Base-by-base conservation (phyloP, 2,329 filamentous ascomycete genomes). In the Aciculosporium take region DNA sequence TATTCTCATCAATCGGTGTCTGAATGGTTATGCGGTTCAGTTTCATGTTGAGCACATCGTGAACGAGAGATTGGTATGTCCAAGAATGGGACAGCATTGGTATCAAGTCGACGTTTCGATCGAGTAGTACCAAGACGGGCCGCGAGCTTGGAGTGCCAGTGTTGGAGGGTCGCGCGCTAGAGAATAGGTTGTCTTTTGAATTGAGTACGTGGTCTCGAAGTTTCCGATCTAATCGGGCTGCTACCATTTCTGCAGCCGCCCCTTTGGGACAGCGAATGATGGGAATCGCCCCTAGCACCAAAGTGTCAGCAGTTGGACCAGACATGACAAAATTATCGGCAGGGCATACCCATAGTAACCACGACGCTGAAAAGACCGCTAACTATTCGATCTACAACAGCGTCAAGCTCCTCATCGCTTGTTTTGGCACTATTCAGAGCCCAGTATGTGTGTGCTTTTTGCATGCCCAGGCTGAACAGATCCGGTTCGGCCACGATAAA, bases 71-170 rank as follows among this genome's bases (percentile, higher is more conserved):
- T 59, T 94, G 87, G 53, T 94, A 78, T 7, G 73, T 73, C 70
- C 70, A 74, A 17, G 88, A 95, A 62, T 98, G 91, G 12, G 89
- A 95, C n/a, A 98, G 73, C 91, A 98, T 96, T 2, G 91, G 88
- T 48, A 94, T 86, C 40, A 98, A 66, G 60, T 98, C 91, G 34
- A 98, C 80, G 55, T 95, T 96, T 51, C 91, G 81, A 62, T 98
- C 91, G 37, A 96, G 81, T 40, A 98, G 83, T 49, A 98, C 78
- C 35, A 98, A 75, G 0, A 96, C 86, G 1, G 93, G 91, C 37
- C 93, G 71, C 20, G 85, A 84, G 7, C 79, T 75, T 2, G 81
- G 74, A 0, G 83, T 80, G 13, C 74, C 71, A 1, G 71, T 60
- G 6, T 70, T 63, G 7, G 69, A 64, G 2, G 78, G 69, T 46